Evolutionary conservation across 352 stramenopile species (phyloP).

Genomic region (Albugo candida): DNA sequence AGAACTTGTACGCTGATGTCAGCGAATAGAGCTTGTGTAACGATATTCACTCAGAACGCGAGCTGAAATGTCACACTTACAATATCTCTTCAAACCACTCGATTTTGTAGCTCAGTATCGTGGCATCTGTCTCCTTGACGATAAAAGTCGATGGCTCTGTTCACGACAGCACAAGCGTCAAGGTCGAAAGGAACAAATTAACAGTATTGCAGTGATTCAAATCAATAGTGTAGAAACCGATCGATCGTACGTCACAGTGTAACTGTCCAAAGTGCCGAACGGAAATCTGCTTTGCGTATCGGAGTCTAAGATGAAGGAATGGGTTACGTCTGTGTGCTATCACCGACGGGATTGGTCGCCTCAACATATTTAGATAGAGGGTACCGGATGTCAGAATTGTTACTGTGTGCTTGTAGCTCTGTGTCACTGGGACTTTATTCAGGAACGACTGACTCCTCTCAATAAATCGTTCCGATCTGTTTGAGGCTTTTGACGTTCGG

Average conservation of each 20-base stretch:
- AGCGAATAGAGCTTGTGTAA: slow-evolving; percentile 28
- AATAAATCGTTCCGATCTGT: no score
- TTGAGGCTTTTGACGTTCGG: slow-evolving; percentile 1
- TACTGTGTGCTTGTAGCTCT: slow-evolving; percentile 57
- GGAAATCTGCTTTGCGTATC: slow-evolving; percentile 17
- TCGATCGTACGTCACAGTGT: no score
- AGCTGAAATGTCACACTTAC: slow-evolving; percentile 65
- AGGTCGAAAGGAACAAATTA: slow-evolving; percentile 35
- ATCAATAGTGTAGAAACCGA: no score
- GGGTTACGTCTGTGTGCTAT: slow-evolving; percentile 12
- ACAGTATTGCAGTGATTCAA: slow-evolving; percentile 8
- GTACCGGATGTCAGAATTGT: slow-evolving; percentile 17
- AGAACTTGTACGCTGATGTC: slow-evolving; percentile 39
- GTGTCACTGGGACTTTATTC: slow-evolving; percentile 18
- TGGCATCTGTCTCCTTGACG: slow-evolving; percentile 18
- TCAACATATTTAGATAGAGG: slow-evolving; percentile 24
- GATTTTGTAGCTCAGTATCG: slow-evolving; percentile 39
- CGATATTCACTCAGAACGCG: slow-evolving; percentile 19
- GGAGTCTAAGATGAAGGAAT: slow-evolving; percentile 37
- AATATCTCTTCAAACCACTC: slow-evolving; percentile 48
- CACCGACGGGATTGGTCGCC: slow-evolving; percentile 61
- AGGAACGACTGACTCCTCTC: slow-evolving; percentile 20
- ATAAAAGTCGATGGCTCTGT: slow-evolving; percentile 12
- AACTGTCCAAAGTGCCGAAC: slow-evolving; percentile 12
- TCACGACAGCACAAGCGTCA: slow-evolving; percentile 3